Base-by-base conservation (phyloP, 1,284 basidiomycete genomes). In the Ustilago bromivora region DNA sequence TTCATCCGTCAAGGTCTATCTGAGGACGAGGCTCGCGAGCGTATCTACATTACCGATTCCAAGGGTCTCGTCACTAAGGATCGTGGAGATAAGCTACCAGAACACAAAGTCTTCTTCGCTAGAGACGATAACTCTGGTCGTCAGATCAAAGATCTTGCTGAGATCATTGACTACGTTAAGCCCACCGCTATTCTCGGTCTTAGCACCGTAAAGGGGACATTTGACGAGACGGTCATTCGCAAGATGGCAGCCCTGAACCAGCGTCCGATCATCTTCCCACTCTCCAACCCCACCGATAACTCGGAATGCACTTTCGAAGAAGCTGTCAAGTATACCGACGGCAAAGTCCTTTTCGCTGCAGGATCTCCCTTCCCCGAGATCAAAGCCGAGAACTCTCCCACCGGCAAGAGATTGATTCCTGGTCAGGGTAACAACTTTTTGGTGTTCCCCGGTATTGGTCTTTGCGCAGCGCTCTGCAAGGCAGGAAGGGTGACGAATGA, bases 141-240 rank as follows among this genome's bases (percentile, higher is more conserved):
- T 34, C 82, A 85, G 66, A 78, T 67, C 76, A 82, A 83, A 61
- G 67, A 78, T 4, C 89, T 97, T 35, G 88, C 92, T 55, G 92
- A 95, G 58, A 92, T 96, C 79, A 90, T 98, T 82, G 89, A 92
- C 64, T 91, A 92, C 85, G 93, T 97, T 73, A 90, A 93, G 87
- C 96, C 96, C 11, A 98, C 96, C 19, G 94, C 93, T 13, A 89
- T 98, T 36, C 89, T 98, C 71, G 95, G 96, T 61, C 91, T 98
- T 38, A 95, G 93, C 23, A 97, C 95, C 31, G 92, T 93, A 76
- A 90, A 90, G 88, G 91, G 92, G 55, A 93, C 94, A 1, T 98
- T 98, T 88, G 90, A 89, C 70, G 89, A 92, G 66, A 88, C 89
- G 12, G 92, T 95, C 61, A 90, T 98, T 71, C 89, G 91, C 79